phyloP scores from a whole-genome alignment of 2,329 filamentous ascomycete genomes.

The Beauveria bassiana region DNA sequence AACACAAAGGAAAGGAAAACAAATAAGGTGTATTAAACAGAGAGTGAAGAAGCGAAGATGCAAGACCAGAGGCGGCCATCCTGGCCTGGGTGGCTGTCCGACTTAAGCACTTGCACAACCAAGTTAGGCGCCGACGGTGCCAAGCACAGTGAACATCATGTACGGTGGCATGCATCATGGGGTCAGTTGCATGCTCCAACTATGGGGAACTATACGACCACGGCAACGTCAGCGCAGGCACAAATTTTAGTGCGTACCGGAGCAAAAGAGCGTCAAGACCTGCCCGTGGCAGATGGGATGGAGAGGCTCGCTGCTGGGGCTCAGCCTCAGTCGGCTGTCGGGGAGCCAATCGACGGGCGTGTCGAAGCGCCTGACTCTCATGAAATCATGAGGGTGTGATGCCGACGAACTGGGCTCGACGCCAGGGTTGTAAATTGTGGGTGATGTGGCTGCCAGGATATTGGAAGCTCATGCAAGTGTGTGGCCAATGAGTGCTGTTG shows the following conservation, averaged over 20 bases:
- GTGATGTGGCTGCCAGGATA: constrained; percentile 4
- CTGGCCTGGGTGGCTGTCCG: constrained; percentile 11
- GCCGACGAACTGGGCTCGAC: constrained; percentile 4
- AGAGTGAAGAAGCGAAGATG: constrained; percentile 26
- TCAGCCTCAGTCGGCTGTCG: background rate
- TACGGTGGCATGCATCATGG: constrained; percentile 4
- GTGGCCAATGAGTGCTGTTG: constrained; percentile 8
- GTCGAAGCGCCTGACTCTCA: constrained; percentile 3
- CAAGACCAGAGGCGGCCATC: constrained; percentile 18
- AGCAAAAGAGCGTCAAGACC: background rate
- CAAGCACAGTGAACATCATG: background rate
- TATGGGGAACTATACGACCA: background rate
- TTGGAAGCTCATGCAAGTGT: background rate
- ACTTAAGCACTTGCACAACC: constrained; percentile 13
- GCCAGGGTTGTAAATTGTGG: background rate
- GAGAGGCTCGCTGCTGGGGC: background rate
- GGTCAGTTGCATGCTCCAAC: background rate
- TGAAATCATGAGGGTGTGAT: constrained; percentile 2
- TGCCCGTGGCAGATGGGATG: background rate
- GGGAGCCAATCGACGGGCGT: constrained; percentile 1
- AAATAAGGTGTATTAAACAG: constrained; percentile 21
- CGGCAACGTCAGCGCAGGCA: constrained; percentile 2
- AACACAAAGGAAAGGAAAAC: constrained; percentile 23
- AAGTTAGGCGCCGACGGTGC: constrained; percentile 1
- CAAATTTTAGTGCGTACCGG: background rate